These are phyloP conservation scores for Mortierella hygrophila DNA, from an alignment of 192 early-diverging fungal genomes.

Conservation along the genomic window DNA sequence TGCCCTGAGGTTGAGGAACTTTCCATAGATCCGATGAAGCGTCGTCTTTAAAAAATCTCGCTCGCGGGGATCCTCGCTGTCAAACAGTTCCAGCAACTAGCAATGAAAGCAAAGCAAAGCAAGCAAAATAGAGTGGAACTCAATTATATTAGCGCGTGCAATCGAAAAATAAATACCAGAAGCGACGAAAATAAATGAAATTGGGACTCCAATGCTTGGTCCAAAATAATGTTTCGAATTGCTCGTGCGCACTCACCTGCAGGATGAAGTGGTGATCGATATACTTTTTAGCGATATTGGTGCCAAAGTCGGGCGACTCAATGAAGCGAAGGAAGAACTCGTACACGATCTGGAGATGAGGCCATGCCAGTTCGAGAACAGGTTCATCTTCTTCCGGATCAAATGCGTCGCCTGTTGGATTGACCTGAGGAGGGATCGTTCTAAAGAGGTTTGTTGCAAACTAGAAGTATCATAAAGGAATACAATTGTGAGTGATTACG, in stretches of 20 bases:
- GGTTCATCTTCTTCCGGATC: constrained; percentile 99
- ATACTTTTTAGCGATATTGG: constrained; percentile 93
- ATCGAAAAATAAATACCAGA: not conserved
- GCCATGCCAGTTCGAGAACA: constrained; percentile 95
- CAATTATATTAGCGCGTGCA: constrained; percentile 5
- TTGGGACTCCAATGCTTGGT: not conserved
- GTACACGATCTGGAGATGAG: constrained; percentile 96
- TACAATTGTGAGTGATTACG: not conserved
- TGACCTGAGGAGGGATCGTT: constrained; percentile 94
- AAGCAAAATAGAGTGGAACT: not conserved
- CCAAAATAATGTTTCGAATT: not conserved
- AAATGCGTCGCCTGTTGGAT: constrained; percentile 93
- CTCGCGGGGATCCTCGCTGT: constrained; percentile 97
- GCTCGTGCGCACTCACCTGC: constrained; percentile 65
- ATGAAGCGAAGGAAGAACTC: constrained; percentile 98
- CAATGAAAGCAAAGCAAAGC: no score
- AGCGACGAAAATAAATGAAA: not conserved
- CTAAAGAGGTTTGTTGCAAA: constrained; percentile 95
- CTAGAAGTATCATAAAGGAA: constrained; percentile 45
- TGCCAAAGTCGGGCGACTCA: constrained; percentile 96
- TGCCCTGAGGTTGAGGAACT: constrained; percentile 95
- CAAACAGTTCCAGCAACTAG: constrained; percentile 95
- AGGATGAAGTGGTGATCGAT: constrained; percentile 95
- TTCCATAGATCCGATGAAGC: constrained; percentile 96
- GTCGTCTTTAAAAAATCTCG: constrained; percentile 98